Evolutionary conservation across 768 basidiomycete genomes (phyloP).

Genomic region (Lactarius trivialis): DNA sequence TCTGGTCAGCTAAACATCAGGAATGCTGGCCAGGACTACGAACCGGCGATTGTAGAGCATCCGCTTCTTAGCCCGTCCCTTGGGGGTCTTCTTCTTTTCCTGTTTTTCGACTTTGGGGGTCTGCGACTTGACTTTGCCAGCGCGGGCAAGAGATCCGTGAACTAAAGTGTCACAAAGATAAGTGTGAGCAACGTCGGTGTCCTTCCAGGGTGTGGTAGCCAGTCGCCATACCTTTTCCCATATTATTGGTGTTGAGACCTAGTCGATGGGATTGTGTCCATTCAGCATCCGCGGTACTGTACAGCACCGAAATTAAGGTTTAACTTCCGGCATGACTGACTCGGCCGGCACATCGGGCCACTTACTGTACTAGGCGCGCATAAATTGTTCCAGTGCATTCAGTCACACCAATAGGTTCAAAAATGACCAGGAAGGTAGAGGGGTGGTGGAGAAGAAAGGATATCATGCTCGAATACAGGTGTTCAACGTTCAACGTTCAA

Average conservation of each 20-base stretch:
- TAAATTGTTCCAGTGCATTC: too few species aligned
- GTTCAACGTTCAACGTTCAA: neutral
- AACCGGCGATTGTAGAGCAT: conserved; percentile 90
- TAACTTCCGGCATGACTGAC: neutral
- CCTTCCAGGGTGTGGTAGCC: neutral
- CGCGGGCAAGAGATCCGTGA: conserved; percentile 99
- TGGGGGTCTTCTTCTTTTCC: conserved; percentile 98
- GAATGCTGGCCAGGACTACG: conserved; percentile 28
- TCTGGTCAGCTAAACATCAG: neutral
- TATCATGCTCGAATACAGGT: neutral
- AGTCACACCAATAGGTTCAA: too few species aligned
- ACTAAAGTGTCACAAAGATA: conserved; percentile 40
- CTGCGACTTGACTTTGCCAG: conserved; percentile 98
- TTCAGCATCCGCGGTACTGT: conserved; percentile 7
- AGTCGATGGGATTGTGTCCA: neutral
- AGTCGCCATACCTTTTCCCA: conserved; percentile 24
- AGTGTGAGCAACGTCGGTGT: neutral
- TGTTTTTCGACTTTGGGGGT: conserved; percentile 97
- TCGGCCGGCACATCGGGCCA: neutral
- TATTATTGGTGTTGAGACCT: conserved; percentile 24
- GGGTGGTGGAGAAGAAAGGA: neutral
- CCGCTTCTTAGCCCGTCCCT: conserved; percentile 97
- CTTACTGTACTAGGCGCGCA: too few species aligned
- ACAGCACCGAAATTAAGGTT: conserved; percentile 12
- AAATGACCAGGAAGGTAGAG: too few species aligned